Percentiles rank a stretch among this genome's conserved stretches.
Evolutionary conservation across 176 grass and related monocot species (phyloP).

Genomic region (Coix lacrymajobi): DNA sequence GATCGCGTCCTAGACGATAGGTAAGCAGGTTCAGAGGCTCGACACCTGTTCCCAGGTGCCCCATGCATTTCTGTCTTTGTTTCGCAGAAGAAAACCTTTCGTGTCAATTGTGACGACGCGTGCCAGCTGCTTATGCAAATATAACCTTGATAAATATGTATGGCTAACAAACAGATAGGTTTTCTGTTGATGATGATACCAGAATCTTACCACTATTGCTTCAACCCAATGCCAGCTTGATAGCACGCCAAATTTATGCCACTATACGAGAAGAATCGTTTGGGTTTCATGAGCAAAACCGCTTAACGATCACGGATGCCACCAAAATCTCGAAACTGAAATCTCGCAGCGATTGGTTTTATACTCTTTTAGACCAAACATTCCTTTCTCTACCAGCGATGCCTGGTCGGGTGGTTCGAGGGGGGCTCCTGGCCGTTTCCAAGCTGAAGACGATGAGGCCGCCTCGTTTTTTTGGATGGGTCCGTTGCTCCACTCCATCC

Average conservation of each 20-base stretch:
- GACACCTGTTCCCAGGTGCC: background rate
- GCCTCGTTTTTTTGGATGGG: background rate
- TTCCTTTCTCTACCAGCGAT: background rate
- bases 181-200: background rate
- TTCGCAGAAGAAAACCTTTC: background rate
- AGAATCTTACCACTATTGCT: background rate
- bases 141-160: background rate
- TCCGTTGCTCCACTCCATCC: background rate
- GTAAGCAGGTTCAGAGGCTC: background rate
- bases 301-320: background rate
- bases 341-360: background rate
- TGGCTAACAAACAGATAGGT: background rate
- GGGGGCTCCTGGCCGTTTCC: background rate
- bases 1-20: background rate
- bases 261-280: background rate
- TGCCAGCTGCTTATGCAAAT: background rate
- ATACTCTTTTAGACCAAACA: background rate
- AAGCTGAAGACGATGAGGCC: background rate
- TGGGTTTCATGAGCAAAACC: background rate
- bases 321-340: background rate
- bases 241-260: background rate
- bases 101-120: background rate
- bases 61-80: background rate
- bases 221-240: background rate
- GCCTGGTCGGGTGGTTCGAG: background rate